Percentiles rank a stretch among this genome's conserved stretches.
Evolutionary conservation across 2,329 filamentous ascomycete species (phyloP).

Genomic region (Penicillium oxalicum): DNA sequence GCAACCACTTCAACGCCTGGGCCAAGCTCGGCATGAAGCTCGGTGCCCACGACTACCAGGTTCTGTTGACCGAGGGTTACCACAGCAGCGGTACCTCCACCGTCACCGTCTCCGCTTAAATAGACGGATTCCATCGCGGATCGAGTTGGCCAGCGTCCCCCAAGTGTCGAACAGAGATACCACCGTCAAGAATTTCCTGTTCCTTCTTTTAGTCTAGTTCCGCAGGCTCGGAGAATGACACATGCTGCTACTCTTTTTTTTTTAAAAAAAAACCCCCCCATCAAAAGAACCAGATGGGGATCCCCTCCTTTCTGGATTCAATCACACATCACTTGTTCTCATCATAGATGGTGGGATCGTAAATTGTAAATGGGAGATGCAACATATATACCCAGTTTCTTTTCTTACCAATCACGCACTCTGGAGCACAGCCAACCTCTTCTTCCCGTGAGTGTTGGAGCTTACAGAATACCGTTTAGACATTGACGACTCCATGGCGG

Average conservation of each 20-base stretch:
- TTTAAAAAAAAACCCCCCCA: too few species aligned
- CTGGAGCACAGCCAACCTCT: too few species aligned
- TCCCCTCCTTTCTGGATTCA: background rate
- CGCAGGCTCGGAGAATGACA: too few species aligned
- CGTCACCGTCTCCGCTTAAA: constrained; percentile 33
- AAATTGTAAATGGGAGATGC: too few species aligned
- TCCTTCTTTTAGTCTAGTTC: too few species aligned
- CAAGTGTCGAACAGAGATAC: background rate
- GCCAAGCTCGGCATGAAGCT: constrained; percentile 26
- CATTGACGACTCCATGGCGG: background rate
- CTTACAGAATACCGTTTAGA: background rate
- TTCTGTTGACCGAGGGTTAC: constrained; percentile 41
- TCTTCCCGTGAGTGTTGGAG: too few species aligned
- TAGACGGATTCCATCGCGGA: background rate
- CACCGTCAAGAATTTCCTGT: too few species aligned
- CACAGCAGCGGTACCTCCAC: constrained; percentile 34
- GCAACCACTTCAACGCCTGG: constrained; percentile 37
- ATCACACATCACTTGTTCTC: background rate
- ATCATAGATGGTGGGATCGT: too few species aligned
- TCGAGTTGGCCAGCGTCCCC: background rate
- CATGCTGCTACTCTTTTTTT: too few species aligned
- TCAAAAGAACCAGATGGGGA: background rate
- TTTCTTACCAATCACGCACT: too few species aligned
- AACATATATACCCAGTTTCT: too few species aligned
- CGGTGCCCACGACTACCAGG: constrained; percentile 37